Evolutionary conservation across 305 asterid species (phyloP).

Genomic region (Stenogyne calaminthoides): DNA sequence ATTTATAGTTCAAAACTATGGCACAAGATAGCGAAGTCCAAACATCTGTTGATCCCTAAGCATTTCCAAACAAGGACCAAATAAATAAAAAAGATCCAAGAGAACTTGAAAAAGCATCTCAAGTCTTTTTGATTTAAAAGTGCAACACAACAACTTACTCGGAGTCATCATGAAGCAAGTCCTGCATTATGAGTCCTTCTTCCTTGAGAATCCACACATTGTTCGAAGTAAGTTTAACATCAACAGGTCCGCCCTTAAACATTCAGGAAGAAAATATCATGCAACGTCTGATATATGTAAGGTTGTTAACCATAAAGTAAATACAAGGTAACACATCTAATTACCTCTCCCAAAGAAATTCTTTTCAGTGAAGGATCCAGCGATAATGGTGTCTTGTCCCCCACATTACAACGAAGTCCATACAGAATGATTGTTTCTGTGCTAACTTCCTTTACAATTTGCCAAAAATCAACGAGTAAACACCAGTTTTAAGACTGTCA

Average conservation of each 20-base stretch:
- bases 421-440: conserved; percentile 53
- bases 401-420: conserved; percentile 50
- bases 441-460: conserved; percentile 57
- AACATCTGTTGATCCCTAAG: conserved; percentile 14
- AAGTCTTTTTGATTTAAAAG: neutral
- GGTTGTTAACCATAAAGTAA: conserved; percentile 19
- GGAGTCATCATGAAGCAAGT: conserved; percentile 43
- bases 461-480: conserved; percentile 29
- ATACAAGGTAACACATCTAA: conserved; percentile 20
- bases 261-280: conserved; percentile 34
- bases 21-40: conserved; percentile 17
- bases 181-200: conserved; percentile 66
- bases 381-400: conserved; percentile 55
- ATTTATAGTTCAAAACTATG: conserved; percentile 19
- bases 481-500: conserved; percentile 24
- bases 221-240: conserved; percentile 68
- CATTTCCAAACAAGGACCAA: conserved; percentile 21
- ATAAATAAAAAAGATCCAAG: neutral
- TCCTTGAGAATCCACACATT: conserved; percentile 85
- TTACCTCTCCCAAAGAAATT: conserved; percentile 73
- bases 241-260: conserved; percentile 69
- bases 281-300: conserved; percentile 9
- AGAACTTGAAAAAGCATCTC: conserved; percentile 13
- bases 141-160: conserved; percentile 51
- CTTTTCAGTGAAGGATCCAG: conserved; percentile 54